Evolutionary conservation across 2,329 filamentous ascomycete genomes (phyloP), one percentile per base, ranked within the genome.

Genomic region (Trichoderma sp.): DNA sequence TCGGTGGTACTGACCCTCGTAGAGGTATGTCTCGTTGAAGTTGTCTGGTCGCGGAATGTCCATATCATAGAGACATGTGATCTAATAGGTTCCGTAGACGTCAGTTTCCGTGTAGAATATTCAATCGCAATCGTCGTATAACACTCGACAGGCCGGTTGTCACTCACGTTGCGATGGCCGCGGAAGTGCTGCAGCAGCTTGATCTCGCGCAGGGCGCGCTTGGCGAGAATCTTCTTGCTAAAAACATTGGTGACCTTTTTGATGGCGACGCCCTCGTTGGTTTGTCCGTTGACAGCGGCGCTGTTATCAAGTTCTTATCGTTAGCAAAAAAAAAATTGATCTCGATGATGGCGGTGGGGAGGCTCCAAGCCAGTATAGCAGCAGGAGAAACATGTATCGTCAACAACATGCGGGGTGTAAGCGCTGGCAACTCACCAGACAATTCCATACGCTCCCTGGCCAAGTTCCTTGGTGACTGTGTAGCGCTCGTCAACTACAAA

Each of bases 231-330:
- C 89, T 98, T 98, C 85, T 99, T 99, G 88, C 94, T 97, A 83
- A 99, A 99, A 76, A 99, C 95, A 92, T 99, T 99, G 85, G 96
- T 99, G 80, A 99, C 93, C 84, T 99, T 99, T 84, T 99, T 99
- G 86, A 99, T 96, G 76, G 96, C 96, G 72, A 99, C 94, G 52
- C 95, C 94, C 80, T 99, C 96, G 77, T 89, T 91, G 37, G 92
- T 96, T 81, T 94, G 89, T 79, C 89, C 91, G 86, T 98, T 97
- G 74, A 93, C 92, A 68, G 96, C 96, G 71, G 96, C 95, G 82
- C 94, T 97, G 79, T 43, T 67, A 59, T 61, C n/a, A 56, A 21
- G 60, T 70, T 68, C 72, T 75, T 73, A 68, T 72, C 64, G 74
- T 74, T 72, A 74, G 73, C 69, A 68, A 73, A 75, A 29, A 68